phyloP scores from a whole-genome alignment of 371 early-diverging fungal species.

The Mortierella sp. region DNA sequence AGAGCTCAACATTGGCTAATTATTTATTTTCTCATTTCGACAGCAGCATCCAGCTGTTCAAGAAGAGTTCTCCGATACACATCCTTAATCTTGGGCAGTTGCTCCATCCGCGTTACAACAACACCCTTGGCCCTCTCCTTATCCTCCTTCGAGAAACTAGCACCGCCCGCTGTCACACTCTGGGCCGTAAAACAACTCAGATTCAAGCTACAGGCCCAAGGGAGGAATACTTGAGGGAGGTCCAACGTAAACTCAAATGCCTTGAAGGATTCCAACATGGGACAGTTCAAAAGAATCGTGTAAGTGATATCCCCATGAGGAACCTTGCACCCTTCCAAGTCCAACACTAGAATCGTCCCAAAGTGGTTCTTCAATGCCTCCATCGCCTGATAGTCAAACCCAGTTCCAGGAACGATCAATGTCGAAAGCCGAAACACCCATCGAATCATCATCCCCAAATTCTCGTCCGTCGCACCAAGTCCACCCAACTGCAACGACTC shows the following conservation, averaged over 20 bases:
- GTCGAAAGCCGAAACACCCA: not conserved
- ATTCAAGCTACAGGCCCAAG: not conserved
- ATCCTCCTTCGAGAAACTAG: not conserved
- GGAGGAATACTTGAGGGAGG: not conserved
- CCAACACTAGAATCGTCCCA: not conserved
- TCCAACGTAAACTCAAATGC: not conserved
- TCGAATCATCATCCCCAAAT: not conserved
- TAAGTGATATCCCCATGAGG: not conserved
- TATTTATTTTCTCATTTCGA: no score
- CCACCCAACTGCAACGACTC: not conserved
- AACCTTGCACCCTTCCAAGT: not conserved
- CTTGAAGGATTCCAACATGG: not conserved
- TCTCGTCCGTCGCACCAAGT: not conserved
- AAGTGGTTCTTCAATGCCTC: not conserved
- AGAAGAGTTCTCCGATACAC: not conserved
- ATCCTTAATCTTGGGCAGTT: not conserved
- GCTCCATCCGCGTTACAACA: not conserved
- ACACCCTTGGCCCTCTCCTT: not conserved
- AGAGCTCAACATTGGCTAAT: no score
- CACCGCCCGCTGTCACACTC: not conserved
- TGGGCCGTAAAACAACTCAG: not conserved
- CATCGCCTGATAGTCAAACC: not conserved
- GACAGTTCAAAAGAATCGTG: not conserved
- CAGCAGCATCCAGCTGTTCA: not conserved
- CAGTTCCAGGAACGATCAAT: not conserved